Evolutionary conservation across 257 asterid species (phyloP), one percentile per base, ranked within the genome.

Genomic region (Solanum microdontum): DNA sequence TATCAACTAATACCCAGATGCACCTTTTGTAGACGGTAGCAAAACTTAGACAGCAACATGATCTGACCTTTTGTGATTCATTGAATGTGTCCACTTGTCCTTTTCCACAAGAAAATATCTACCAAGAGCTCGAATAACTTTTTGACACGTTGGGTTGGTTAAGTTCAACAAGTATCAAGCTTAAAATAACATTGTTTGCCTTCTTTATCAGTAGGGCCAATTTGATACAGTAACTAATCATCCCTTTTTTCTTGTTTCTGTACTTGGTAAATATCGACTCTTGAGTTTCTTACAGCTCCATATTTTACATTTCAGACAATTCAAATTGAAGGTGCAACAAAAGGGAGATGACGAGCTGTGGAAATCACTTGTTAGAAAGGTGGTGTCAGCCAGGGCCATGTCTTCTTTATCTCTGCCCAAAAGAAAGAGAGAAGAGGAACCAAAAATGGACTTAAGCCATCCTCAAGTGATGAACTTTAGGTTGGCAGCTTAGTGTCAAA

Each of bases 281-380:
- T 17, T 23, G 51, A 75, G 83, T 26, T 26, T 8, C 84, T 79
- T 79, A 80, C 37, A 79, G 84, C 26, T 8, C 10, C 36, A 33
- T 28, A 23, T 28, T 43, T 86, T 24, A 30, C 43, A n/a, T 70
- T 12, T 73, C 97, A 95, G 98, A 82, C 95, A 95, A 88, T 93
- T 95, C 90, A 94, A 93, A 90, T 55, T 94, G 75, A 94, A 94
- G 94, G 91, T 58, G 55, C 92, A 87, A 85, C 92, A 87, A 86
- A 88, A 87, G 70, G 91, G 91, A 9, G 91, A 74, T 1, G 98
- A 94, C 51, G 34, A 90, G 14, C 89, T 93, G 84, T 95, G 98
- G 98, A 90, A 87, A 70, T 87, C 94, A 83, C 95, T 95, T 2
- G 97, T 93, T 88, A 91, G 83, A 83, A 95, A 94, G 91, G 98